Conservation (phyloP, 768 basidiomycete genomes). For the Mycena chlorophos region DNA sequence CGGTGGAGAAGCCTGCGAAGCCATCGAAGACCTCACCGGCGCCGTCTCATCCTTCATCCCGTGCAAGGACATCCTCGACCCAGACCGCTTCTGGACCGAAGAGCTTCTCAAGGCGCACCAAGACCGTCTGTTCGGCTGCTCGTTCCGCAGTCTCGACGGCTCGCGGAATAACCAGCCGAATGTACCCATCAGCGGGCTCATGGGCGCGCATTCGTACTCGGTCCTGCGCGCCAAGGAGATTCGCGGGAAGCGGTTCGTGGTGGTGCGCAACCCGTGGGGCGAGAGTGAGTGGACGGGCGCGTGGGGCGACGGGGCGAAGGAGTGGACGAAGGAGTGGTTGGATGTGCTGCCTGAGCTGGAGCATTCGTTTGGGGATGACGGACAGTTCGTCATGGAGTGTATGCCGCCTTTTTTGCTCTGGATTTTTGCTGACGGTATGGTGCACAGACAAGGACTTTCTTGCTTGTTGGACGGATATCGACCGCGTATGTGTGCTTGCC, state of each 20-base stretch:
- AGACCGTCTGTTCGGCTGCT: conserved; percentile 52
- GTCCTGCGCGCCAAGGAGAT: conserved; percentile 50
- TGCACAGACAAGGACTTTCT: conserved; percentile 48
- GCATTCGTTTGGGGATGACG: conserved; percentile 53
- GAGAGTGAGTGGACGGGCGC: conserved; percentile 49
- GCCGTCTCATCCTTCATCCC: conserved; percentile 30
- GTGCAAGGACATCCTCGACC: conserved; percentile 47
- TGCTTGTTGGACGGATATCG: conserved; percentile 46
- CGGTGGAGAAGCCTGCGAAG: conserved; percentile 48
- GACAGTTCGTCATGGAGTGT: conserved; percentile 60
- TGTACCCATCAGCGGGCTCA: conserved; percentile 38
- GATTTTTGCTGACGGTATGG: not conserved
- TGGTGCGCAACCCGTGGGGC: conserved; percentile 57
- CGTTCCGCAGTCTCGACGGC: conserved; percentile 36
- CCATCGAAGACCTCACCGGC: conserved; percentile 56
- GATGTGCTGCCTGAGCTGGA: conserved; percentile 40
- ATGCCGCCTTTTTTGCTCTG: conserved; percentile 12
- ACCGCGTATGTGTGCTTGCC: conserved; percentile 27
- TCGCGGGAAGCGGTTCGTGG: conserved; percentile 50
- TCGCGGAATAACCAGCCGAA: conserved; percentile 28
- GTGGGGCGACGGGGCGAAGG: conserved; percentile 58
- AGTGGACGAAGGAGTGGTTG: conserved; percentile 57
- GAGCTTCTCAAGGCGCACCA: conserved; percentile 47
- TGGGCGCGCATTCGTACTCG: conserved; percentile 48
- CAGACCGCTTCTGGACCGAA: conserved; percentile 50